Conservation (phyloP, 1,284 basidiomycete genomes). For the Austropuccinia psidii region DNA sequence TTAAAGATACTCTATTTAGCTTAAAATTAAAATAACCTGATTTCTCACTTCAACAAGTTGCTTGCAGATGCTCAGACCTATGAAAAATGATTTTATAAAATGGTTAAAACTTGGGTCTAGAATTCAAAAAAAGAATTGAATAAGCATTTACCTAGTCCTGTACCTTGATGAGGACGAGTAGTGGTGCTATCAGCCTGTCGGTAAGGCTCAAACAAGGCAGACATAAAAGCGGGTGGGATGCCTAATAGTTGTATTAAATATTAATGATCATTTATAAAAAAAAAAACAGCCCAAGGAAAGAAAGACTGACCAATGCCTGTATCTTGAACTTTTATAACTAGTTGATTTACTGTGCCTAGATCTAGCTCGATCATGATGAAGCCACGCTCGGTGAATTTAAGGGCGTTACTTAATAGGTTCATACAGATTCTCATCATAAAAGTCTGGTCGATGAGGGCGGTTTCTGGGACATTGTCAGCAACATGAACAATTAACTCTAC, state of each 20-base stretch:
- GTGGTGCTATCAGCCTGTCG: slow-evolving; percentile 40
- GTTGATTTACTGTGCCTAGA: not conserved
- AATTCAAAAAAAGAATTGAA: too few relatives aligned
- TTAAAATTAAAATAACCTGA: not conserved
- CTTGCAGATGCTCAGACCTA: slow-evolving; percentile 34
- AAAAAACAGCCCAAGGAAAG: not conserved
- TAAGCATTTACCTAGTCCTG: slow-evolving; percentile 37
- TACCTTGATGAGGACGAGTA: slow-evolving; percentile 40
- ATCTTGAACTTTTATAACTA: slow-evolving; percentile 39
- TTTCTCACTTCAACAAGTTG: slow-evolving; percentile 31
- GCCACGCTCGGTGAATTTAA: slow-evolving; percentile 40
- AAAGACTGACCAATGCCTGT: slow-evolving; percentile 38
- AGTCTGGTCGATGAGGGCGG: slow-evolving; percentile 39
- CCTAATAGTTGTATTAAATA: too few relatives aligned
- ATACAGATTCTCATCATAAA: slow-evolving; percentile 40
- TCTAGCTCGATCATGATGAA: slow-evolving; percentile 38
- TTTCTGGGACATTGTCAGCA: slow-evolving; percentile 37
- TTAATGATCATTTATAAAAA: too few relatives aligned
- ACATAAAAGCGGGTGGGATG: slow-evolving; percentile 27
- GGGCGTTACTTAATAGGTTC: slow-evolving; percentile 41
- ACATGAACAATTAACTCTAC: slow-evolving; percentile 40
- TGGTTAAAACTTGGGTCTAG: not conserved
- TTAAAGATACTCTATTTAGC: not conserved
- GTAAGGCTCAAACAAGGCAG: slow-evolving; percentile 39
- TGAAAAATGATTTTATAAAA: not conserved